phyloP scores from a whole-genome alignment of 257 asterid species.

The Anisodus acutangulus region DNA sequence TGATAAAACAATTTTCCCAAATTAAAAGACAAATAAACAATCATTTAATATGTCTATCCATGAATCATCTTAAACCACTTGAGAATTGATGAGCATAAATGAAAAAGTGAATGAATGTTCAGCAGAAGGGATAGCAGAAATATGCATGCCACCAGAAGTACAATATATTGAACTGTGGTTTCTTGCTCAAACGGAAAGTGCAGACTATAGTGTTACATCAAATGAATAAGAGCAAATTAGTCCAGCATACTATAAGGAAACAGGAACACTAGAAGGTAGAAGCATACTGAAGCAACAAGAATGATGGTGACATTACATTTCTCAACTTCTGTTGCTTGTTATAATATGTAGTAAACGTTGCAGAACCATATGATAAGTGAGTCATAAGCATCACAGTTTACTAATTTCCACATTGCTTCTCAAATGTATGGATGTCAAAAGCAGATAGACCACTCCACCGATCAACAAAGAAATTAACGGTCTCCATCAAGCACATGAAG shows the following conservation, averaged over 20 bases:
- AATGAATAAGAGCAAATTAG: constrained; percentile 1
- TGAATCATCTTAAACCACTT: constrained; percentile 2
- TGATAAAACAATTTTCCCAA: constrained; percentile 28
- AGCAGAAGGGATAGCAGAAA: not conserved
- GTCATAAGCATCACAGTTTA: constrained; percentile 15
- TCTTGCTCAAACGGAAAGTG: constrained; percentile 9
- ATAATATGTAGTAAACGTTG: constrained; percentile 2
- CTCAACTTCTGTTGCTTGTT: constrained; percentile 5
- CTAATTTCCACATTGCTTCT: constrained; percentile 24
- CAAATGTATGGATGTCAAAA: constrained; percentile 14
- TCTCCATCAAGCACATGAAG: constrained; percentile 10
- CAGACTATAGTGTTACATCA: not conserved
- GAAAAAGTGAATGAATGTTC: not conserved
- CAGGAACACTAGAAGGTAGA: not conserved
- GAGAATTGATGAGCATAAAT: not conserved
- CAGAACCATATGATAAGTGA: constrained; percentile 13
- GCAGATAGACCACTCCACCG: constrained; percentile 15
- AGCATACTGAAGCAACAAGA: constrained; percentile 11
- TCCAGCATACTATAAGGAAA: constrained; percentile 11
- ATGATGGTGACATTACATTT: constrained; percentile 27
- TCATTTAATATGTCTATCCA: not conserved
- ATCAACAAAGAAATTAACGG: not conserved
- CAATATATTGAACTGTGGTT: constrained; percentile 17
- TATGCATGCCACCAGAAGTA: constrained; percentile 13
- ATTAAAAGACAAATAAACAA: constrained; percentile 9